Evolutionary conservation across 768 basidiomycete species (phyloP), one percentile per base, ranked within the genome.

Genomic region (Lactifluus pinguis): DNA sequence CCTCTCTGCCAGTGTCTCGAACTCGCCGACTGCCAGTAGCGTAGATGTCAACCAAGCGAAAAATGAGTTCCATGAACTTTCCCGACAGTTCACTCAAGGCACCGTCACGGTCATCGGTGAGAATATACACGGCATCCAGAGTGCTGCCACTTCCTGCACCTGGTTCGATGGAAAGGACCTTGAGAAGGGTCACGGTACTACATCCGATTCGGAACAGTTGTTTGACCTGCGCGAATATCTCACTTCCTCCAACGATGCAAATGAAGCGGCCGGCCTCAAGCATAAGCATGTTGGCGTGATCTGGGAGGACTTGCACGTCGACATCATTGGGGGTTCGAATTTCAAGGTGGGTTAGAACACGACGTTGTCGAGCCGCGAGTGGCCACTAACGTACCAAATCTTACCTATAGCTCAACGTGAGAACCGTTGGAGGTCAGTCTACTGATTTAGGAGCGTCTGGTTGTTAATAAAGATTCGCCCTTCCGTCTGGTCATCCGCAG

Each of bases 251-350:
- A 88, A 87, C 67, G 85, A 87, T 63, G 83, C 83, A 2, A 79
- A 81, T 57, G 80, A 87, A 56, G 68, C 71, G 11, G 85, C 85
- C 2, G 88, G 88, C 11, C 84, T 89, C 50, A 82, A 80, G 58
- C 84, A 87, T 66, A 89, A 91, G 77, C 83, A 87, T 62, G 87
- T 90, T 17, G 87, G 86, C 34, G 83, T 90, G 19, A 80, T 81
- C 32, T 90, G 88, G 88, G 79, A 87, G 50, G 77, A 84, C 64
- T 73, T 91, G 0, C 75, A 83, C 59, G 88, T 89, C 17, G 75
- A 83, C 7, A 85, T 84, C 17, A 59, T 78, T 2, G 87, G 86
- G 13, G 82, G 81, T 9, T 68, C 73, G 17, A 76, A 80, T 69
- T 77, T 74, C 70, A 89, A 87, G 76, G 87, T 81, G 47, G 21